Conservation (phyloP, 2,329 filamentous ascomycete genomes). For the Aspergillus vadensis region DNA sequence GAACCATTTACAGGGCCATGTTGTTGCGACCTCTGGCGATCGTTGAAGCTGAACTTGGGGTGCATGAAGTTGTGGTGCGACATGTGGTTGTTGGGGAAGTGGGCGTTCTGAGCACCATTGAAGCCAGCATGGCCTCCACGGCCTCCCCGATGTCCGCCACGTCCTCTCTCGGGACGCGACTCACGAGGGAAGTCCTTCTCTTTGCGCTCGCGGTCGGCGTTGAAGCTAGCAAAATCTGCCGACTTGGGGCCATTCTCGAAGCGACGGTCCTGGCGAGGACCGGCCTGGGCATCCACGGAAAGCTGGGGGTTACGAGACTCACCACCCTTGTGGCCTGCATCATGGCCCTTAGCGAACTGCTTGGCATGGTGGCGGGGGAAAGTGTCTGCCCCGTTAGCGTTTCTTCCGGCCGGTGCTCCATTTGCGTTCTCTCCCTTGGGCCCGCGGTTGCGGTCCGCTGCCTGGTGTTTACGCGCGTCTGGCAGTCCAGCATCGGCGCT, state of each 20-base stretch:
- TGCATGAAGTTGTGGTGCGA: slow-evolving; percentile 44
- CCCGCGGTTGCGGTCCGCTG: slow-evolving; percentile 35
- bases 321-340: slow-evolving; percentile 30
- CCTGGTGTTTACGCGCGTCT: slow-evolving; percentile 38
- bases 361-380: slow-evolving; percentile 37
- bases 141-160: slow-evolving; percentile 44
- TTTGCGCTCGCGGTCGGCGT: slow-evolving; percentile 31
- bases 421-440: slow-evolving; percentile 37
- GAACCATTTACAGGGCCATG: slow-evolving; percentile 39
- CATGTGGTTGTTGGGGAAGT: slow-evolving; percentile 43
- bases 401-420: slow-evolving; percentile 27
- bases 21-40: slow-evolving; percentile 46
- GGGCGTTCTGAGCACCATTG: slow-evolving; percentile 36
- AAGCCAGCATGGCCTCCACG: slow-evolving; percentile 40
- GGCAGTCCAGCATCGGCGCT: slow-evolving; percentile 35
- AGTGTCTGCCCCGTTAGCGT: slow-evolving; percentile 33
- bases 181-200: slow-evolving; percentile 42
- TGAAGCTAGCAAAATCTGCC: slow-evolving; percentile 36
- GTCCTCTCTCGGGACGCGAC: slow-evolving; percentile 42
- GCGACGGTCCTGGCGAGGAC: slow-evolving; percentile 40
- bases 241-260: slow-evolving; percentile 43
- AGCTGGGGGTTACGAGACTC: slow-evolving; percentile 33
- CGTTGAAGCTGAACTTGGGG: slow-evolving; percentile 45
- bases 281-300: slow-evolving; percentile 37
- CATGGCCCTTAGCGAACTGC: slow-evolving; percentile 36